Base-by-base conservation (phyloP, 1,139 yeast genomes). In the Saccharomycopsis phalli region DNA sequence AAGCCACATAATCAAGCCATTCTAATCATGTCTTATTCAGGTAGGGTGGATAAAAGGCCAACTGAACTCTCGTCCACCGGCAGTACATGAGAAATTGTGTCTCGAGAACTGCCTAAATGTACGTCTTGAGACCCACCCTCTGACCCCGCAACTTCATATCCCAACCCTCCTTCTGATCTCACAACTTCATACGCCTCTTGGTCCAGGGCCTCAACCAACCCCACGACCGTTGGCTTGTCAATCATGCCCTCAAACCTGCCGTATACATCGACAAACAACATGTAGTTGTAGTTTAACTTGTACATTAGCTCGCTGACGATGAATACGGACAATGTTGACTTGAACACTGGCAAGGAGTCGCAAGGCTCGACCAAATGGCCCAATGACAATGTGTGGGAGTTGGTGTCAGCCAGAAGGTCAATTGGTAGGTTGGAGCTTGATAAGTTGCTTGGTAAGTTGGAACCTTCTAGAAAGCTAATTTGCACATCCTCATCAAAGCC, bases 221-320 rank as follows among this genome's bases (percentile, higher is more conserved):
- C 46, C 2, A 56, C 50, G 38, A 60, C 37, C 26, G 53, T 55
- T 4, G 44, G 41, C 35, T 53, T 50, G 19, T 53, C 52, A 17
- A 59, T 41, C 16, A 58, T 31, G 4, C 63, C 62, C 27, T 45
- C 47, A 18, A 58, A 53, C 4, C 42, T 37, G 1, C 49, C 52
- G 6, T 39, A 28, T 10, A 10, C 33, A 39, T 31, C 47, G 36
- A 22, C 38, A 18, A 37, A 37, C 41, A 50, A 20, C 45, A 38
- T 32, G 55, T 36, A 27, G 51, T 48, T 8, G 50, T 49, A 18
- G 53, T 53, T 53, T 48, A 61, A 40, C 37, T 55, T 53, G 34
- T 56, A 56, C 38, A 61, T 51, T 19, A 59, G 46, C 32, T 58
- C 57, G 40, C 57, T 58, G 1, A 52, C 54, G 1, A 62, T 56